Evolutionary conservation across 2,329 filamentous ascomycete genomes (phyloP).

Genomic region (Dactylonectria estremocensis): DNA sequence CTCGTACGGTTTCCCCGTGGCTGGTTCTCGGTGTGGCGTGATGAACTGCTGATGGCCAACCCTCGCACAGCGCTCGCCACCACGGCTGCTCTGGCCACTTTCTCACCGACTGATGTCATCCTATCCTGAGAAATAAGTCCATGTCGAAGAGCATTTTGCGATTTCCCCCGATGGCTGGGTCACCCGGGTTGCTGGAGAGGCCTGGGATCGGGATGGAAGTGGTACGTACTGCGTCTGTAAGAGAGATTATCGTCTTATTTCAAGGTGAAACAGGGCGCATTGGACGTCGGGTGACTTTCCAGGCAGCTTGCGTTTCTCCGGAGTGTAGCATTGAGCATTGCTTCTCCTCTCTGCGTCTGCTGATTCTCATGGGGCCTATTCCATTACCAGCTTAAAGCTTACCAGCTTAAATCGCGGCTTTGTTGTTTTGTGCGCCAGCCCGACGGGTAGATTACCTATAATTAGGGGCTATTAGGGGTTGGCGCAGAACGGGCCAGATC

Average conservation of each 20-base stretch:
- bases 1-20: constrained; percentile 22
- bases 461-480: too few species aligned
- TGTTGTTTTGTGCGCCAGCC: neutral
- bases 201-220: neutral
- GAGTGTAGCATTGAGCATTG: neutral
- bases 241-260: constrained; percentile 12
- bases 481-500: neutral
- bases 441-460: neutral
- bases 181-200: too few species aligned
- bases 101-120: constrained; percentile 22
- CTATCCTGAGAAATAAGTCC: constrained; percentile 17
- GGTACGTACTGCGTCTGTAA: neutral
- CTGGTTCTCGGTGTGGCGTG: constrained; percentile 16
- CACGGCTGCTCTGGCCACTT: constrained; percentile 11
- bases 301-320: neutral
- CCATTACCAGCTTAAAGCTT: neutral
- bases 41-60: constrained; percentile 13
- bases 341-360: neutral
- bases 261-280: constrained; percentile 11
- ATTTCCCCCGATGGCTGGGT: constrained; percentile 6
- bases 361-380: too few species aligned
- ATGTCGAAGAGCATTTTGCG: constrained; percentile 2
- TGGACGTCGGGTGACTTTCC: constrained; percentile 8
- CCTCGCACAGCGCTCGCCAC: neutral
- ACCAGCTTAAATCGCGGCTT: neutral